Evolutionary conservation across 805 yeast genomes (phyloP).

Genomic region (Saccharomyces eubayanus): DNA sequence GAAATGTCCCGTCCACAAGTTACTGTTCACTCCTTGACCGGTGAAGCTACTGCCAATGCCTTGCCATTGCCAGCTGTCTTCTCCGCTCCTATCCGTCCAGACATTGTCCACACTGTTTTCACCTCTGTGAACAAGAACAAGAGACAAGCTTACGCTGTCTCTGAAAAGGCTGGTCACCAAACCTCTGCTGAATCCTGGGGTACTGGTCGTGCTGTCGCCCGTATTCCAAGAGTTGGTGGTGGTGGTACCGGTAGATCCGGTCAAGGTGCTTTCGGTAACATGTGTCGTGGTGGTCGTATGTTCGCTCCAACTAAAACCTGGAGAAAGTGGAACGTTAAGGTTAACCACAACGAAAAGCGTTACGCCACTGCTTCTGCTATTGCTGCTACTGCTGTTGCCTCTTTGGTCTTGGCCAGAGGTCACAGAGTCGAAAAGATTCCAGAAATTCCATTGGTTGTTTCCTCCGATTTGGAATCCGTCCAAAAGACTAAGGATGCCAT

Average conservation of each 20-base stretch:
- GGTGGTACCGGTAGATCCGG: slow-evolving; percentile 99
- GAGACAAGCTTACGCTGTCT: slow-evolving; percentile 99
- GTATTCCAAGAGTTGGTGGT: slow-evolving; percentile 99
- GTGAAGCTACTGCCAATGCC: slow-evolving; percentile 77
- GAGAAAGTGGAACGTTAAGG: slow-evolving; percentile 99
- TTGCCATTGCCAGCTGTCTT: slow-evolving; percentile 97
- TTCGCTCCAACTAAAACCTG: slow-evolving; percentile 99
- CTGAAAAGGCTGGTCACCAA: slow-evolving; percentile 99
- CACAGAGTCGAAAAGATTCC: slow-evolving; percentile 98
- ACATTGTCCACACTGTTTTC: slow-evolving; percentile 97
- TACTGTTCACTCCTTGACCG: slow-evolving; percentile 81
- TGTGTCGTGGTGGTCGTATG: slow-evolving; percentile 99
- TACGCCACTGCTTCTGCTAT: slow-evolving; percentile 99
- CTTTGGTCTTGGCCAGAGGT: slow-evolving; percentile 98
- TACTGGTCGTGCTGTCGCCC: slow-evolving; percentile 99
- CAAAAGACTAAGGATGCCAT: slow-evolving; percentile 97
- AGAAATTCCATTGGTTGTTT: slow-evolving; percentile 96
- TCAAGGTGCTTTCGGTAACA: slow-evolving; percentile 99
- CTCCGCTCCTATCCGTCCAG: slow-evolving; percentile 99
- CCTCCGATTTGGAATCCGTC: slow-evolving; percentile 86
- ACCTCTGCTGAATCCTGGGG: slow-evolving; percentile 99
- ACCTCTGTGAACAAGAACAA: slow-evolving; percentile 98
- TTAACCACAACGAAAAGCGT: slow-evolving; percentile 99
- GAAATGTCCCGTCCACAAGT: slow-evolving; percentile 88
- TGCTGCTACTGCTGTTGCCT: slow-evolving; percentile 97